phyloP scores from a whole-genome alignment of 2,329 filamentous ascomycete genomes.

The Aspergillus sp. region DNA sequence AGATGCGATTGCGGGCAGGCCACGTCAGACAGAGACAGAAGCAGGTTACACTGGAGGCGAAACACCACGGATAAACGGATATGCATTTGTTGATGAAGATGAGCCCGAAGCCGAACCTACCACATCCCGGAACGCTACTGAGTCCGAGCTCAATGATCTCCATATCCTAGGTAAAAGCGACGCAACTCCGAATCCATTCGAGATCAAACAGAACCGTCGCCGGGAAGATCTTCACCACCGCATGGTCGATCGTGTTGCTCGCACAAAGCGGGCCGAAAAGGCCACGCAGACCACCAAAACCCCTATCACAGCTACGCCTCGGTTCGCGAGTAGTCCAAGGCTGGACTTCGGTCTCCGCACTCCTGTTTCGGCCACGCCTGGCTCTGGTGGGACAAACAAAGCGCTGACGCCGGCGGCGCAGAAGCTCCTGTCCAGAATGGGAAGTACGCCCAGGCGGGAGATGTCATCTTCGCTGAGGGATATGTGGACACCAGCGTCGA shows the following conservation, averaged over 20 bases:
- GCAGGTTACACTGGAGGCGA: conserved; percentile 61
- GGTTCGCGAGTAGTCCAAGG: conserved; percentile 42
- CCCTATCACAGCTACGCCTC: conserved; percentile 32
- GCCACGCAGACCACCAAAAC: conserved; percentile 61
- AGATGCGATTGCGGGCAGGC: conserved; percentile 76
- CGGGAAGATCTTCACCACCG: conserved; percentile 80
- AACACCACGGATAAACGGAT: conserved; percentile 89
- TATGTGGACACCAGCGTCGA: conserved; percentile 42
- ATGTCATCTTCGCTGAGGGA: conserved; percentile 26
- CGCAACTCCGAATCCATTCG: conserved; percentile 72
- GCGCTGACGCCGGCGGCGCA: conserved; percentile 47
- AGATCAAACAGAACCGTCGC: conserved; percentile 69
- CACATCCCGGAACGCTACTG: conserved; percentile 11
- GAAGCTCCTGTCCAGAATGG: conserved; percentile 41
- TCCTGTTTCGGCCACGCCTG: conserved; percentile 21
- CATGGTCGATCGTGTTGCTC: conserved; percentile 80
- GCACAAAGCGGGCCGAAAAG: conserved; percentile 65
- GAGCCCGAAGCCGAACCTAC: conserved; percentile 43
- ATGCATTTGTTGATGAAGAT: conserved; percentile 86
- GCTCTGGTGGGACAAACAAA: conserved; percentile 24
- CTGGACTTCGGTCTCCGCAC: conserved; percentile 34
- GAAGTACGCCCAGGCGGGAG: conserved; percentile 33
- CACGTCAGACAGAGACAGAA: conserved; percentile 63
- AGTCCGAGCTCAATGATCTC: conserved; percentile 27
- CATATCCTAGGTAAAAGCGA: conserved; percentile 43